Base-by-base conservation (phyloP, 2,329 filamentous ascomycete genomes). In the Hypoxylon sp. region DNA sequence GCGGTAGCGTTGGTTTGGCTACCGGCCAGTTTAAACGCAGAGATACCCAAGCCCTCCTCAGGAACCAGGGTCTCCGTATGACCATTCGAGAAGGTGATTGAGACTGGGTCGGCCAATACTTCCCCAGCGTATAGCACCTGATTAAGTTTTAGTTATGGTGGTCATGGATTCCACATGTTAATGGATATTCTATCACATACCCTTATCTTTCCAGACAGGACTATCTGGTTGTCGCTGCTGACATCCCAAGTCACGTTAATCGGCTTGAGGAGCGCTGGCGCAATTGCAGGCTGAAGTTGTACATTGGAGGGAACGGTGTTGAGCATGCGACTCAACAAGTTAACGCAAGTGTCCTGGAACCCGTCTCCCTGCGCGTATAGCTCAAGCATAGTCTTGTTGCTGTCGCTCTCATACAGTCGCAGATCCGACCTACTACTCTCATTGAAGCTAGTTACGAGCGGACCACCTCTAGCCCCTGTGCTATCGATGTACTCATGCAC, bases 221-320 rank as follows among this genome's bases (percentile, higher is more conserved):
- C 57, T 39, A 75, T 17, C 46, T 68, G 42, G 5, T 62, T 60
- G 17, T 70, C 50, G 14, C 55, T 59, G 9, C 62, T 68, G 17
- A 76, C 58, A 53, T 75, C 72, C 74, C 74, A 74, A 10, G 74
- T 75, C 29, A 75, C 71, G 39, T 76, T 76, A 44, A 75, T 59
- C 2, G 74, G 75, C 67, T 77, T 76, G 51, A 74, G 64, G n/a
- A 59, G 10, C 19, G 73, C 65, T 8, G 75, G 74, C 14, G 52
- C n/a, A 29, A 76, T 73, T 10, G 69, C 58, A 5, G 71, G 68
- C 44, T 54, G 64, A 2, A 78, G 64, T 13, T 62, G n/a, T 5
- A 75, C 74, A 10, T 14, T 10, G 2, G 70, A 63, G 0, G 76
- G 76, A 11, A 78, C 76, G 1, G 76, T 77, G 55, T 78, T 59